Evolutionary conservation across 129 eudicot species (phyloP).

Genomic region (Centrapalus pauciflorus): DNA sequence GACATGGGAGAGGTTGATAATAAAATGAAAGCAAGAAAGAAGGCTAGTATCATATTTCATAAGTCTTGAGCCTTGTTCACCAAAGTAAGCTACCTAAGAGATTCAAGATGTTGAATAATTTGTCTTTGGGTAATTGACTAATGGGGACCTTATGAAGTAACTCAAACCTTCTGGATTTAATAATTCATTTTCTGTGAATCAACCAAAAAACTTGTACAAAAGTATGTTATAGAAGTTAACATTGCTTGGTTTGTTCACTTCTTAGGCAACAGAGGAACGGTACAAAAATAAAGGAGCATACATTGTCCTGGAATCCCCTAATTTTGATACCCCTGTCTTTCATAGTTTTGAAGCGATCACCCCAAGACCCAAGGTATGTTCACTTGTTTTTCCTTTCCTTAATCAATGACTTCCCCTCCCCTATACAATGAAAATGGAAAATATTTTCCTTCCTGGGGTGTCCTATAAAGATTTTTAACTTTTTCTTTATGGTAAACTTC

Average conservation of each 20-base stretch:
- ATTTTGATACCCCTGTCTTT: slow-evolving; percentile 68
- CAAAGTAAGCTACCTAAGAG: neutral
- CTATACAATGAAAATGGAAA: neutral
- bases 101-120: neutral
- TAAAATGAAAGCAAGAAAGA: no score
- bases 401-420: neutral
- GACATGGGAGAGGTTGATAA: no score
- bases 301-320: slow-evolving; percentile 67
- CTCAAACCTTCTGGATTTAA: neutral
- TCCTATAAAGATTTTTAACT: neutral
- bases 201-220: neutral
- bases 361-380: slow-evolving; percentile 84
- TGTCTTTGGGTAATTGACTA: neutral
- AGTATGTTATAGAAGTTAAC: slow-evolving; percentile 1
- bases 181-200: neutral
- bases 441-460: neutral
- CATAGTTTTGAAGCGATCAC: slow-evolving; percentile 80
- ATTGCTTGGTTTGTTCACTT: slow-evolving; percentile 12
- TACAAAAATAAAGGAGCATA: slow-evolving; percentile 89
- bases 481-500: neutral
- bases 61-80: neutral
- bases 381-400: neutral
- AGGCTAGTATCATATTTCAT: no score
- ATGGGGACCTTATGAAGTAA: neutral
- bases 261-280: slow-evolving; percentile 77